phyloP scores from a whole-genome alignment of 2,329 filamentous ascomycete genomes.

The Neofusicoccum parvum region DNA sequence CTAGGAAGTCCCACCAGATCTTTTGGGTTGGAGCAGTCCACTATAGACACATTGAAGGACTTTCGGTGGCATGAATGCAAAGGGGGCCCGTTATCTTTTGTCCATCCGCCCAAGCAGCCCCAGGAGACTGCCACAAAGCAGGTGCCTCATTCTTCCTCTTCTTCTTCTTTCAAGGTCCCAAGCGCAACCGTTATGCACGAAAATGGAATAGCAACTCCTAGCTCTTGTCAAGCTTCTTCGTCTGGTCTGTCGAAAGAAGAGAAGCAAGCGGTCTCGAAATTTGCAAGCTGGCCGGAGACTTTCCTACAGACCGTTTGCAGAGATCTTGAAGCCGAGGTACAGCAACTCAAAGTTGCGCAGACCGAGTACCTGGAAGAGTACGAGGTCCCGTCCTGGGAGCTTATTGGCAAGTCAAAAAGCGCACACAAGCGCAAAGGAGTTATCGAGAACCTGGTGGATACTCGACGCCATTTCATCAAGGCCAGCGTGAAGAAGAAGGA shows the following conservation, averaged over 20 bases:
- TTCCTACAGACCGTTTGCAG: not conserved
- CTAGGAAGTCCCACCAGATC: not conserved
- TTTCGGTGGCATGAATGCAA: constrained; percentile 16
- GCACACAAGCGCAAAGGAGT: not conserved
- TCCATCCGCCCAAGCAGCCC: not conserved
- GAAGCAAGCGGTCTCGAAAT: not conserved
- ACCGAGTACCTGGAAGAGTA: constrained; percentile 8
- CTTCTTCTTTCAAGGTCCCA: not conserved
- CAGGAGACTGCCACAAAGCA: not conserved
- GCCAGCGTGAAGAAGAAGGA: constrained; percentile 3
- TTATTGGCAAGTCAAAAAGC: not conserved
- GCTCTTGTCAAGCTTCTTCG: constrained; percentile 4
- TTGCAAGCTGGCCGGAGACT: not conserved
- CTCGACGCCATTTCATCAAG: not conserved
- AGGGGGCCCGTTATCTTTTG: not conserved
- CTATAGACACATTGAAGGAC: constrained; percentile 7
- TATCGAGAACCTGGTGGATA: not conserved
- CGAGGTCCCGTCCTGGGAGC: not conserved
- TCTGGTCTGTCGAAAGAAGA: not conserved
- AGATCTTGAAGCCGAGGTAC: not conserved
- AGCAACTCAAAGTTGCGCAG: not conserved
- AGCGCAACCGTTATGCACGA: not conserved
- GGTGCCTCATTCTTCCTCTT: not conserved
- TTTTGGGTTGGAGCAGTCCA: not conserved
- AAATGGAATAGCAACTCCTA: not conserved